phyloP scores from a whole-genome alignment of 805 yeast species.

The Blastobotrys attinorum region DNA sequence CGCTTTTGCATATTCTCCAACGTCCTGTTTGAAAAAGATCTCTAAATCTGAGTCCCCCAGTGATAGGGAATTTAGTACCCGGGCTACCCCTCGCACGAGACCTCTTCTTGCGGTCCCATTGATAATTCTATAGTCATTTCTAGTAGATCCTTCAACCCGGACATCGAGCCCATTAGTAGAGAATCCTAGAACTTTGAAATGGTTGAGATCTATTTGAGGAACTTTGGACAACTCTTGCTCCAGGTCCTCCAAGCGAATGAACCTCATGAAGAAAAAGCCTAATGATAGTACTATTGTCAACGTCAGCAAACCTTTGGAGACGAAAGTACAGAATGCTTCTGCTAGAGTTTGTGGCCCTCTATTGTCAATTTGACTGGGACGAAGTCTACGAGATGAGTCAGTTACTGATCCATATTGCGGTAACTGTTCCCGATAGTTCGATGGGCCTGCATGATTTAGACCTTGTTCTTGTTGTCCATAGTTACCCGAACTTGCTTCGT shows the following conservation, averaged over 20 bases:
- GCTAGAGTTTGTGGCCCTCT: too few species aligned
- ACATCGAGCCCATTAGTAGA: conserved; percentile 12
- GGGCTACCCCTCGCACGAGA: conserved; percentile 8
- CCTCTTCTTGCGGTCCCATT: conserved; percentile 7
- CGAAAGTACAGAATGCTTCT: not conserved
- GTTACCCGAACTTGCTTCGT: not conserved
- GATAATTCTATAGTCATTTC: conserved; percentile 10
- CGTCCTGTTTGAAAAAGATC: conserved; percentile 8
- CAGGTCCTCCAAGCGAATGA: conserved; percentile 7
- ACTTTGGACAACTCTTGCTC: conserved; percentile 10
- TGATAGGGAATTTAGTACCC: conserved; percentile 4
- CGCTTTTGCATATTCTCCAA: conserved; percentile 4
- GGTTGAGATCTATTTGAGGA: conserved; percentile 8
- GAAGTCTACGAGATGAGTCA: too few species aligned
- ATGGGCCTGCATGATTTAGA: not conserved
- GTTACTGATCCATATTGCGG: too few species aligned
- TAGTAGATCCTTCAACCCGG: conserved; percentile 11
- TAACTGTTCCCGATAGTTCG: too few species aligned
- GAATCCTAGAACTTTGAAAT: conserved; percentile 9
- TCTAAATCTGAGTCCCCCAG: conserved; percentile 7
- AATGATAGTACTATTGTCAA: not conserved
- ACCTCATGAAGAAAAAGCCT: conserved; percentile 1
- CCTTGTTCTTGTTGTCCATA: not conserved
- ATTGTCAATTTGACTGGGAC: too few species aligned
- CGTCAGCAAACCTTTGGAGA: not conserved